These are phyloP conservation scores for Pinus tabuliformis DNA, from an alignment of 75 land plant genomes.

Conservation along the genomic window DNA sequence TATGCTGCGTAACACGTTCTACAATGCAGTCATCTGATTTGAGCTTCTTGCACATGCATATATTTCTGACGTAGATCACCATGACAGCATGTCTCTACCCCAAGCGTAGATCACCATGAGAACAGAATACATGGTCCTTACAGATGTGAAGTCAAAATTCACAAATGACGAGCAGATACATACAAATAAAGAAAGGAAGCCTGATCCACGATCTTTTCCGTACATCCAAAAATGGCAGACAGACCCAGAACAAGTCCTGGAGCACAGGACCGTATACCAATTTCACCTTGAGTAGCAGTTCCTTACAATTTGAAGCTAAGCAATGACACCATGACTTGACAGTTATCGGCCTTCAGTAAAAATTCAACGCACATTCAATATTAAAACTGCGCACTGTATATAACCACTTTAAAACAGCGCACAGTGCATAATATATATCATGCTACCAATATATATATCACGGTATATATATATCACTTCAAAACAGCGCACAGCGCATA, in stretches of 20 bases:
- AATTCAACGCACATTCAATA: too few species aligned
- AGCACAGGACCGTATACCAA: too few species aligned
- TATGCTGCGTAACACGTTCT: too few species aligned
- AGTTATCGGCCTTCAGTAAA: too few species aligned
- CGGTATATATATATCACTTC: too few species aligned
- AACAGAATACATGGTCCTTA: constrained; percentile 4
- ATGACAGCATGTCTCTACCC: constrained; percentile 1
- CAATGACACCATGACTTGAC: background rate
- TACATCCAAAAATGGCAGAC: background rate
- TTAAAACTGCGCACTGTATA: too few species aligned
- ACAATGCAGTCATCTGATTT: background rate
- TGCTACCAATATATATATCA: too few species aligned
- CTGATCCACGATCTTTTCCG: background rate
- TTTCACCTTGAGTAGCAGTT: constrained; percentile 1
- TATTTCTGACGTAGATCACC: background rate
- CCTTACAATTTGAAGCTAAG: background rate
- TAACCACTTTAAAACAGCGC: too few species aligned
- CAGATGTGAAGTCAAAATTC: constrained; percentile 1
- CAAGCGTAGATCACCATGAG: background rate
- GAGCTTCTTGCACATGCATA: constrained; percentile 9
- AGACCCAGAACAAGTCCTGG: background rate
- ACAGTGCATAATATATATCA: too few species aligned
- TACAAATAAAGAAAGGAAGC: constrained; percentile 2
- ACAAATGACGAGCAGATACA: background rate
- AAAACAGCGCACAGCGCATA: too few species aligned